phyloP scores from a whole-genome alignment of 108 stramenopile genomes.

The Cylindrotheca closterium region DNA sequence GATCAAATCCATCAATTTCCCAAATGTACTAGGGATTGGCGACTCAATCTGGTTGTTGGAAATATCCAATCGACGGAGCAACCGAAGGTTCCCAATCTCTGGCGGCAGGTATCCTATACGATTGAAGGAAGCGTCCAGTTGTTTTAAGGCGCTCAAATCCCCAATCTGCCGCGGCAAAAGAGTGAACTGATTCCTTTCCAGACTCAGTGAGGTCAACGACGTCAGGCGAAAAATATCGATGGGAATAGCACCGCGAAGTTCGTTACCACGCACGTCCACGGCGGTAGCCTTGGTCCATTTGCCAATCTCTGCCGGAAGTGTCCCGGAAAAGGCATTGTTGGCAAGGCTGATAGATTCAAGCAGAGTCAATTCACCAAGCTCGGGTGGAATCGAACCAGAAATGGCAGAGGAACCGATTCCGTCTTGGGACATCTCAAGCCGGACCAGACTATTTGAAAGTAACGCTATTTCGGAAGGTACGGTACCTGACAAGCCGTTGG shows the following conservation, averaged over 20 bases:
- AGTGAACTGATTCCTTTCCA: conserved; percentile 4
- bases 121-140: conserved; percentile 39
- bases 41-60: conserved; percentile 24
- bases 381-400: conserved; percentile 33
- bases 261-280: conserved; percentile 27
- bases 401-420: neutral
- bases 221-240: conserved; percentile 16
- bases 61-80: conserved; percentile 38
- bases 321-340: conserved; percentile 36
- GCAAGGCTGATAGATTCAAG: conserved; percentile 31
- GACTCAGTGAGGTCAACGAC: neutral
- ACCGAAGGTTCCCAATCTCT: conserved; percentile 39
- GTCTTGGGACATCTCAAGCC: conserved; percentile 5
- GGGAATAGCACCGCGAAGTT: conserved; percentile 21
- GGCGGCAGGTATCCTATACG: conserved; percentile 40
- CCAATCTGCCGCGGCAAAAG: conserved; percentile 14
- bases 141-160: neutral
- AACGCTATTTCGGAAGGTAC: conserved; percentile 33
- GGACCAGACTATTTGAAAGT: conserved; percentile 16
- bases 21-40: conserved; percentile 45
- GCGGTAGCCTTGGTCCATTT: conserved; percentile 21
- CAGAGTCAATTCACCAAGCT: conserved; percentile 31
- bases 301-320: conserved; percentile 37
- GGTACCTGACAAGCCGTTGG: conserved; percentile 31
- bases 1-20: conserved; percentile 23